Percentiles rank a stretch among this genome's conserved stretches.
Conservation (phyloP, 768 basidiomycete species). For the Tubosaeta sp. region DNA sequence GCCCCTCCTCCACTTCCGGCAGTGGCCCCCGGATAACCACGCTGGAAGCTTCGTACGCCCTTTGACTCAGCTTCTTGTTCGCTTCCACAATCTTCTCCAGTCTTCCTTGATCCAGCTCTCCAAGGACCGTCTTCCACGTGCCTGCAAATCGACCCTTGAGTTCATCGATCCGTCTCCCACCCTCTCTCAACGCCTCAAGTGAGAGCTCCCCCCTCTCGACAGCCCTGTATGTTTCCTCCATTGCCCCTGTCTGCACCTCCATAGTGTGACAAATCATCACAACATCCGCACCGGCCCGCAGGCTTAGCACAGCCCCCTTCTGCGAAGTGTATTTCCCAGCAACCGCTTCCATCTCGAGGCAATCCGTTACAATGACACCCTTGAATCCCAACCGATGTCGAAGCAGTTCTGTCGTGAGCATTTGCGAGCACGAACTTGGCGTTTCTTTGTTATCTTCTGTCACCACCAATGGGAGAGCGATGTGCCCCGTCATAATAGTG, state of each 20-base stretch:
- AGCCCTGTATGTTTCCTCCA: conserved; percentile 50
- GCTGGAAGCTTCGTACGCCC: conserved; percentile 46
- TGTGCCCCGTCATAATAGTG: conserved; percentile 71
- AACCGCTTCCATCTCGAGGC: conserved; percentile 74
- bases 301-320: conserved; percentile 49
- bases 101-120: conserved; percentile 23
- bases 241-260: conserved; percentile 46
- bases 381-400: conserved; percentile 47
- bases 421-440: conserved; percentile 55
- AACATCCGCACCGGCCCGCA: conserved; percentile 66
- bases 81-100: conserved; percentile 30
- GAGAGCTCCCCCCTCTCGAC: conserved; percentile 41
- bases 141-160: conserved; percentile 53
- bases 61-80: conserved; percentile 40
- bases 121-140: conserved; percentile 39
- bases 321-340: conserved; percentile 35
- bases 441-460: conserved; percentile 38
- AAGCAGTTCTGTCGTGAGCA: conserved; percentile 50
- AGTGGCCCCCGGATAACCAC: conserved; percentile 43
- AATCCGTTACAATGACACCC: conserved; percentile 69
- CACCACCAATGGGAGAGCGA: conserved; percentile 59
- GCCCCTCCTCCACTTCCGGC: conserved; percentile 29
- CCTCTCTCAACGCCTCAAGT: conserved; percentile 35
- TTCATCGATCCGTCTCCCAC: conserved; percentile 42
- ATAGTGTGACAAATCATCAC: conserved; percentile 72